These are phyloP conservation scores for Botrytis hyacinthi DNA, from an alignment of 2,329 filamentous ascomycete species.

Conservation along the genomic window DNA sequence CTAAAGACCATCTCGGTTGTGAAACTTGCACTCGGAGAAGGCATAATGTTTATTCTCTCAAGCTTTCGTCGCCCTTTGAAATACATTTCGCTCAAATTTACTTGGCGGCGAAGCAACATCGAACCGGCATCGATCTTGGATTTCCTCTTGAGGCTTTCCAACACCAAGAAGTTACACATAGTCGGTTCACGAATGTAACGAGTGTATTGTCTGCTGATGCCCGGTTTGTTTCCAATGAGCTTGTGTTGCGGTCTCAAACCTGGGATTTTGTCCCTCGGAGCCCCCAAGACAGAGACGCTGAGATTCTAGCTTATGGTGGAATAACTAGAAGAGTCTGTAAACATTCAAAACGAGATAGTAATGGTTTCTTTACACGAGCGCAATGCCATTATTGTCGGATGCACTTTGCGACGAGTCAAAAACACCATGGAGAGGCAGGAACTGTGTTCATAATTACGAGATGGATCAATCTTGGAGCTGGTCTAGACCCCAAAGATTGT, in stretches of 20 bases:
- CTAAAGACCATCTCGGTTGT: neutral
- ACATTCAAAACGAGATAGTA: slow-evolving; percentile 18
- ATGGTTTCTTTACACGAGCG: slow-evolving; percentile 17
- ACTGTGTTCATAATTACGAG: slow-evolving; percentile 21
- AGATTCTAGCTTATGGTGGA: neutral
- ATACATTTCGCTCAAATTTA: slow-evolving; percentile 6
- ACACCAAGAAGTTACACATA: neutral
- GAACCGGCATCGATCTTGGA: slow-evolving; percentile 1
- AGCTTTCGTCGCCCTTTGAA: neutral
- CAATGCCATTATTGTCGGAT: slow-evolving; percentile 24
- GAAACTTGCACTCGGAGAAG: neutral
- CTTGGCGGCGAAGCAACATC: slow-evolving; percentile 1
- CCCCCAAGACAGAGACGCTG: slow-evolving; percentile 16
- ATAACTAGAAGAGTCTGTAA: slow-evolving; percentile 13
- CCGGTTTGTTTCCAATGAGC: slow-evolving; percentile 7
- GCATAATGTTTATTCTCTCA: neutral
- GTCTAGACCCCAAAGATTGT: slow-evolving; percentile 17
- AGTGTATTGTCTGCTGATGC: slow-evolving; percentile 9
- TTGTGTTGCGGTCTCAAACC: slow-evolving; percentile 26
- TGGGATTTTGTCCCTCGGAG: slow-evolving; percentile 26
- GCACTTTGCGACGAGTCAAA: slow-evolving; percentile 24
- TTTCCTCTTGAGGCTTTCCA: slow-evolving; percentile 1
- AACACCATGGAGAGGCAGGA: slow-evolving; percentile 24
- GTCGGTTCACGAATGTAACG: neutral
- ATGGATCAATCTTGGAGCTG: slow-evolving; percentile 24